These are phyloP conservation scores for Lipomyces starkeyi DNA, from an alignment of 805 yeast species.

Conservation along the genomic window DNA sequence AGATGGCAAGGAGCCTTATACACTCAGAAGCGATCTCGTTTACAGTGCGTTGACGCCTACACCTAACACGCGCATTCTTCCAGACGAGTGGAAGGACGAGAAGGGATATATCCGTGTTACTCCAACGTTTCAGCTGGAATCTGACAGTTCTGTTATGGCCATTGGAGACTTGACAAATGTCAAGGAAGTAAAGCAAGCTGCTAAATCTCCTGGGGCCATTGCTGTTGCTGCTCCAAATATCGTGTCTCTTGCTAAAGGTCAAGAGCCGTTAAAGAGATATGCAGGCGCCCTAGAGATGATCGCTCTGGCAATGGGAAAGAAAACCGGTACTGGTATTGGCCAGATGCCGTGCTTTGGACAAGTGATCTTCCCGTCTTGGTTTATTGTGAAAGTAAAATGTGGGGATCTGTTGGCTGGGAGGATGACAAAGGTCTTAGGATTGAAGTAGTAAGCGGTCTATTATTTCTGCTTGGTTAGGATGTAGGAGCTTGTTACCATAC, in stretches of 20 bases:
- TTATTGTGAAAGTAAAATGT: slow-evolving; percentile 7
- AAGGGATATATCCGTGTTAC: slow-evolving; percentile 19
- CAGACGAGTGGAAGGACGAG: slow-evolving; percentile 22
- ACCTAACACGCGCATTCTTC: slow-evolving; percentile 24
- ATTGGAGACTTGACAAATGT: slow-evolving; percentile 28
- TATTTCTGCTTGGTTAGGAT: too few relatives aligned
- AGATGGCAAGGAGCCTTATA: slow-evolving; percentile 11
- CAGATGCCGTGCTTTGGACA: slow-evolving; percentile 13
- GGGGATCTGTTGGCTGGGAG: slow-evolving; percentile 3
- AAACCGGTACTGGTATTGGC: slow-evolving; percentile 5
- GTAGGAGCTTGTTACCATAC: not conserved
- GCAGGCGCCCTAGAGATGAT: not conserved
- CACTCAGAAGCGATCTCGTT: slow-evolving; percentile 18
- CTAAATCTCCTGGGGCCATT: slow-evolving; percentile 5
- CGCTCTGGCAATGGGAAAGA: slow-evolving; percentile 10
- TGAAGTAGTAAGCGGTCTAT: not conserved
- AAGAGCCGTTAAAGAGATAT: not conserved
- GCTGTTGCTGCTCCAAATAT: slow-evolving; percentile 17
- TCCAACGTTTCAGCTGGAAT: slow-evolving; percentile 25
- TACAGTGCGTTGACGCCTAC: slow-evolving; percentile 11
- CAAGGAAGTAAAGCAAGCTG: slow-evolving; percentile 24
- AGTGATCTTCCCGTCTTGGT: not conserved
- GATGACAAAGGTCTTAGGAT: not conserved
- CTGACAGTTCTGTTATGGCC: slow-evolving; percentile 23
- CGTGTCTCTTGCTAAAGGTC: slow-evolving; percentile 13